phyloP scores from a whole-genome alignment of 225 moss, liverwort and hornwort species.

The Neckera pumila region DNA sequence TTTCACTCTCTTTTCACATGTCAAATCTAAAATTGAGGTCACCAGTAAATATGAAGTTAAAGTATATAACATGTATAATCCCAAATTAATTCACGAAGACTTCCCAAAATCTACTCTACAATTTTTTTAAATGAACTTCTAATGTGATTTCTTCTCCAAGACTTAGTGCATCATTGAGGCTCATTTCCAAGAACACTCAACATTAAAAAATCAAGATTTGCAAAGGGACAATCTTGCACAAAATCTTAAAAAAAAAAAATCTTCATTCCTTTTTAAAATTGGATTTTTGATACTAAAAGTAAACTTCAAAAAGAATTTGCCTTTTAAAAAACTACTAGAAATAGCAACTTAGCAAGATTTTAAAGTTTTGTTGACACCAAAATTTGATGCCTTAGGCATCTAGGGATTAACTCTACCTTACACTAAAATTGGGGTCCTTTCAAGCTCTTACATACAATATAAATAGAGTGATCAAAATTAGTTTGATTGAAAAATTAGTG shows the following conservation, averaged over 20 bases:
- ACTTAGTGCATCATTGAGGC: neutral
- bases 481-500: neutral
- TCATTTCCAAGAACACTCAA: neutral
- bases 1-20: neutral
- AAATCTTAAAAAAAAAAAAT: neutral
- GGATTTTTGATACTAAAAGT: too few species aligned
- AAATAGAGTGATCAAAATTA: neutral
- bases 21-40: neutral
- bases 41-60: neutral
- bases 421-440: neutral
- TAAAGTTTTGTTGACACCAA: neutral
- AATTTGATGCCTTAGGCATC: accelerated
- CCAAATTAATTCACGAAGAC: accelerated
- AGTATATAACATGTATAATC: too few species aligned
- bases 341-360: neutral
- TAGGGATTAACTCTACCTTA: neutral
- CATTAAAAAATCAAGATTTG: neutral
- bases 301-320: neutral
- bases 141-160: neutral
- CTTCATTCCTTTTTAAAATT: neutral
- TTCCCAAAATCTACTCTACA: neutral
- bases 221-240: neutral
- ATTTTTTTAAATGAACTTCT: neutral
- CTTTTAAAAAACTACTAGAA: neutral
- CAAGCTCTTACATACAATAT: neutral